These are phyloP conservation scores for Sordariomycetes sp. DNA, from an alignment of 2,329 filamentous ascomycete genomes.

Conservation along the genomic window DNA sequence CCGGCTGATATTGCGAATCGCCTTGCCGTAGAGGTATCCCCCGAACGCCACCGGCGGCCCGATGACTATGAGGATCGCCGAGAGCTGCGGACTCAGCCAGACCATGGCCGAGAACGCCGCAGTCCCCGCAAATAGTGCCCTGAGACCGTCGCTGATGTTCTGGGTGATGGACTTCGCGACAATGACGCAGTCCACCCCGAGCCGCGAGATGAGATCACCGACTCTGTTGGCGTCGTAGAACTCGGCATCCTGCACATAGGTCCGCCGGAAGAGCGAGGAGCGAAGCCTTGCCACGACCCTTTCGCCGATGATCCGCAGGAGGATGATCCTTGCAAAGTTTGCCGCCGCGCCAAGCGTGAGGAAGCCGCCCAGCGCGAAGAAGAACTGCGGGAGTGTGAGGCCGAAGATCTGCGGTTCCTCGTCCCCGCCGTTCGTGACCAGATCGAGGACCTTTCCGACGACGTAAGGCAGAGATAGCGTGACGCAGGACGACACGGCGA, in stretches of 20 bases:
- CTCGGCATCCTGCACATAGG: conserved; percentile 94
- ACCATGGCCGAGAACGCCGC: conserved; percentile 90
- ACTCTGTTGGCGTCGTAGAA: conserved; percentile 98
- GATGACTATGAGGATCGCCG: conserved; percentile 74
- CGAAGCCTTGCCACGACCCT: conserved; percentile 84
- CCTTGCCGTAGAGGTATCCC: conserved; percentile 83
- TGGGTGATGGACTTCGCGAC: conserved; percentile 98
- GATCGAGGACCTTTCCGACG: conserved; percentile 89
- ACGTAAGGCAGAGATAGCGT: conserved; percentile 97
- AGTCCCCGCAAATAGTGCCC: conserved; percentile 78
- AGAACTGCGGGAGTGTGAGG: conserved; percentile 78
- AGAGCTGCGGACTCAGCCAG: conserved; percentile 88
- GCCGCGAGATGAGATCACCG: conserved; percentile 87
- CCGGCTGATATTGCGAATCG: conserved; percentile 80
- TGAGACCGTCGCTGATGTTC: conserved; percentile 91
- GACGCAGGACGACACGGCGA: conserved; percentile 82
- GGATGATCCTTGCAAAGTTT: conserved; percentile 89
- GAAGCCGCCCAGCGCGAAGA: conserved; percentile 64
- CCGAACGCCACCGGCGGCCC: conserved; percentile 85
- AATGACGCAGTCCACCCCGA: conserved; percentile 94
- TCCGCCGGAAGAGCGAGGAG: conserved; percentile 81
- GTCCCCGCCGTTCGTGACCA: conserved; percentile 63
- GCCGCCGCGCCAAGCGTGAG: conserved; percentile 76
- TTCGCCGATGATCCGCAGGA: conserved; percentile 89
- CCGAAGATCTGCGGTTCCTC: conserved; percentile 70